Conservation (phyloP, 768 basidiomycete genomes). For the Leccinum rimulosum region DNA sequence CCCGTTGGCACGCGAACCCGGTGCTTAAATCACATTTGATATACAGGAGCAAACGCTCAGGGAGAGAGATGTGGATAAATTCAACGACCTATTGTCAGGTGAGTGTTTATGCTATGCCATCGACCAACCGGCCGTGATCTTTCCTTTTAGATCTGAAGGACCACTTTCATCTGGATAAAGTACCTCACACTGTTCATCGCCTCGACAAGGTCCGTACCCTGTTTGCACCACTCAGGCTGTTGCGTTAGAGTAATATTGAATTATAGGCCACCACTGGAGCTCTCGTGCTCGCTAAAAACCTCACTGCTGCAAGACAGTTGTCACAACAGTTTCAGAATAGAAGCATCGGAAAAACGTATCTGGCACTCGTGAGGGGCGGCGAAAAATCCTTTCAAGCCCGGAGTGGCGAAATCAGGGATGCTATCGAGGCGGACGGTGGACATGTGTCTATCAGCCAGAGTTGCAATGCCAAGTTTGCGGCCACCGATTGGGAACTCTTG, state of each 20-base stretch:
- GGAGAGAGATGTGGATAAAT: conserved; percentile 30
- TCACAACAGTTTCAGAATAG: conserved; percentile 53
- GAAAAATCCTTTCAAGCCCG: conserved; percentile 40
- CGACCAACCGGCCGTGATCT: conserved; percentile 1
- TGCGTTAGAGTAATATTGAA: background rate
- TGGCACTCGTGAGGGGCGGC: conserved; percentile 61
- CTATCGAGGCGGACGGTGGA: conserved; percentile 43
- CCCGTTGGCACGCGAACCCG: conserved; percentile 1
- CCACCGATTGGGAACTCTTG: conserved; percentile 54
- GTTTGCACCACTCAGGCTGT: background rate
- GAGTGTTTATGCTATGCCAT: conserved; percentile 9
- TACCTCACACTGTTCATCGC: conserved; percentile 58
- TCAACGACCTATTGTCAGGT: conserved; percentile 39
- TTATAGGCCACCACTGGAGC: conserved; percentile 60
- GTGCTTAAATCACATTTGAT: conserved; percentile 3
- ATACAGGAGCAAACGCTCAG: conserved; percentile 17
- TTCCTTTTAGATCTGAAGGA: conserved; percentile 26
- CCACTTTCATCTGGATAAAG: conserved; percentile 31
- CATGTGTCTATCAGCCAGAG: conserved; percentile 36
- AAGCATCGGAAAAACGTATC: conserved; percentile 54
- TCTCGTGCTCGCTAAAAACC: conserved; percentile 51
- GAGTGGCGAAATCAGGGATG: conserved; percentile 42
- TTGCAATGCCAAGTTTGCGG: conserved; percentile 34
- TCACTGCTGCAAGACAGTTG: conserved; percentile 43
- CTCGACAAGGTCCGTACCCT: conserved; percentile 54